Percentiles rank a stretch among this genome's conserved stretches.
Conservation (phyloP, 768 basidiomycete genomes). For the Leucocoprinus sp. region DNA sequence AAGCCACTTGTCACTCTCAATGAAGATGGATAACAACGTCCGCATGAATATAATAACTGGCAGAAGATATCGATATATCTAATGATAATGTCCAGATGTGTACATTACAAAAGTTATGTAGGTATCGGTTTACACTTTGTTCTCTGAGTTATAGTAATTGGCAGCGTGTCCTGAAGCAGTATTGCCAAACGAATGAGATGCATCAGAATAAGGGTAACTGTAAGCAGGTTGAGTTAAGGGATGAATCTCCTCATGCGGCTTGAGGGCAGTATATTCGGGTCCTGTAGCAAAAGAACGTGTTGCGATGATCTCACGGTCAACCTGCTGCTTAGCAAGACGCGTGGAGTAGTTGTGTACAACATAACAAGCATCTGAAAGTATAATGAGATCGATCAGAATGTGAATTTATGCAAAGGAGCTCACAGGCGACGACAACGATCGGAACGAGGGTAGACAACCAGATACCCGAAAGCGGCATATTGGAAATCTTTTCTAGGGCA, state of each 20-base stretch:
- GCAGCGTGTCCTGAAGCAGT: conserved; percentile 5
- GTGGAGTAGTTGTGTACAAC: conserved; percentile 28
- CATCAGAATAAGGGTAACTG: conserved; percentile 26
- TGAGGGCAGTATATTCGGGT: conserved; percentile 21
- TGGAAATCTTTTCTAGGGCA: conserved; percentile 18
- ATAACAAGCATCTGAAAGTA: conserved; percentile 28
- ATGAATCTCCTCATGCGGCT: conserved; percentile 20
- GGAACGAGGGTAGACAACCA: conserved; percentile 28
- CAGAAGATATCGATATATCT: not conserved
- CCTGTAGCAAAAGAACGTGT: conserved; percentile 13
- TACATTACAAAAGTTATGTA: not conserved
- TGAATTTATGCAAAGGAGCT: conserved; percentile 14
- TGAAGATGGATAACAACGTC: not conserved
- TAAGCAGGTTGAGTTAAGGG: conserved; percentile 20
- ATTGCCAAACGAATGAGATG: conserved; percentile 21
- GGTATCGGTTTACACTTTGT: conserved; percentile 2
- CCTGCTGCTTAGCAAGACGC: conserved; percentile 23
- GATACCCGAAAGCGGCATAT: conserved; percentile 21
- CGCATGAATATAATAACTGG: not conserved
- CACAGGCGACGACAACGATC: conserved; percentile 30
- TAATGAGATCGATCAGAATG: conserved; percentile 6
- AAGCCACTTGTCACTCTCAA: not conserved
- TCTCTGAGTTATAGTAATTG: conserved; percentile 5
- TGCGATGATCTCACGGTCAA: conserved; percentile 17
- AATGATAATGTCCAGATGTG: conserved; percentile 1